Percentiles rank a stretch among this genome's conserved stretches.
Evolutionary conservation across 31 red algal genomes (phyloP).

Genomic region (Porphyra umbilicalis): DNA sequence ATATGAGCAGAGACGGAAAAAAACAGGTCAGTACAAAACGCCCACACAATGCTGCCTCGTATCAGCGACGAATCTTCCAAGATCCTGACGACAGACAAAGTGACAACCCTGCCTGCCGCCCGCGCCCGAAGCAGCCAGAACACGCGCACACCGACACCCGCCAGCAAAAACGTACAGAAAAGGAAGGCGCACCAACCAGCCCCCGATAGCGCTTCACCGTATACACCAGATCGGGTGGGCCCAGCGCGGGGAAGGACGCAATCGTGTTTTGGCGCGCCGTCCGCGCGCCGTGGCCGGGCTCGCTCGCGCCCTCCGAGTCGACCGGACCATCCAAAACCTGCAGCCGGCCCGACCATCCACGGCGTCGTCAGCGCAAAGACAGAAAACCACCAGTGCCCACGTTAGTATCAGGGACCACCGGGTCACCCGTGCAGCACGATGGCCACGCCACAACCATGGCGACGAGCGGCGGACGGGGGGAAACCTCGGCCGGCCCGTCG

Average conservation of each 20-base stretch:
- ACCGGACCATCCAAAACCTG: background rate
- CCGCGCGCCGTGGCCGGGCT: background rate
- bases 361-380: too few species aligned
- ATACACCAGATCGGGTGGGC: conserved; percentile 65
- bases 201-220: conserved; percentile 47
- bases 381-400: too few species aligned
- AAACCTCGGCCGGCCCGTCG: too few species aligned
- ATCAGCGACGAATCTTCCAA: too few species aligned
- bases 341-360: too few species aligned
- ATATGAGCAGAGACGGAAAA: background rate
- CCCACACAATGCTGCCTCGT: too few species aligned
- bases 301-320: background rate
- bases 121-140: too few species aligned
- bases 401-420: too few species aligned
- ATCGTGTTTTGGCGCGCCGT: conserved; percentile 19
- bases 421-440: too few species aligned
- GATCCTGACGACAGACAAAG: too few species aligned
- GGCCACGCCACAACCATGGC: too few species aligned
- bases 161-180: background rate
- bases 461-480: too few species aligned
- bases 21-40: background rate
- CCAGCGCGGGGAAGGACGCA: conserved; percentile 40
- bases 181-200: conserved; percentile 32
- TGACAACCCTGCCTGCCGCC: background rate
- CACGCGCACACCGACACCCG: background rate